Evolutionary conservation across 306 rosid species (phyloP), one percentile per base, ranked within the genome.

Genomic region (Acacia crassicarpa): DNA sequence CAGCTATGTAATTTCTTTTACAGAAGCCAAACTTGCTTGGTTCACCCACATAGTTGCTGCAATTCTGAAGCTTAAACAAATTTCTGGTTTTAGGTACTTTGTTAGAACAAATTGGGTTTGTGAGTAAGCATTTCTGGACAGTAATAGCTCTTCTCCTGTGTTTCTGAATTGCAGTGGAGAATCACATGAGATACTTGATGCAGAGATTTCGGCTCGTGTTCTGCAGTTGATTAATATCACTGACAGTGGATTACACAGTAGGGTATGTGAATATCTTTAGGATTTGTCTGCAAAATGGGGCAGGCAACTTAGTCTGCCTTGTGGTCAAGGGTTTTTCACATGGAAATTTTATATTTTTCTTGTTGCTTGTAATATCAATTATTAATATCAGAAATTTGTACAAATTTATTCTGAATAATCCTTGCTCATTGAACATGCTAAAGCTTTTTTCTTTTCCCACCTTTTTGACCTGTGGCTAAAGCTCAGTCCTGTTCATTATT

Each of bases 11-110:
- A 75, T 86, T 46, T 87, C 81, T 51, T n/a, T 84, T 58, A 81
- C 73, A 6, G 89, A 87, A 78, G 77, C 82, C 74, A 87, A 87
- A 78, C 89, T 87, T 74, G 84, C 89, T 78, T 87, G 87, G 89
- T 83, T 87, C 71, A 81, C 83, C 40, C 89, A 87, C 77, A 83
- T 87, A 14, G 89, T 78, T 78, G 87, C 89, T 67, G 85, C 89
- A 51, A 84, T 86, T 78, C 79, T 86, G 68, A 87, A 76, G 86
- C 81, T 82, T 74, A 87, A 78, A 30, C 83, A 87, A 74, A 61
- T 75, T 79, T 74, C 85, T 81, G 85, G 82, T n/a, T 78, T 76
- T 74, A 84, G 89, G 89, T 87, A 78, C 56, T 83, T 83, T 40
- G 44, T 83, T 73, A 23, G 77, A 43, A 49, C 51, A 30, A 30